Evolutionary conservation across 2,329 filamentous ascomycete species (phyloP).

Genomic region (Beauveria sp.): DNA sequence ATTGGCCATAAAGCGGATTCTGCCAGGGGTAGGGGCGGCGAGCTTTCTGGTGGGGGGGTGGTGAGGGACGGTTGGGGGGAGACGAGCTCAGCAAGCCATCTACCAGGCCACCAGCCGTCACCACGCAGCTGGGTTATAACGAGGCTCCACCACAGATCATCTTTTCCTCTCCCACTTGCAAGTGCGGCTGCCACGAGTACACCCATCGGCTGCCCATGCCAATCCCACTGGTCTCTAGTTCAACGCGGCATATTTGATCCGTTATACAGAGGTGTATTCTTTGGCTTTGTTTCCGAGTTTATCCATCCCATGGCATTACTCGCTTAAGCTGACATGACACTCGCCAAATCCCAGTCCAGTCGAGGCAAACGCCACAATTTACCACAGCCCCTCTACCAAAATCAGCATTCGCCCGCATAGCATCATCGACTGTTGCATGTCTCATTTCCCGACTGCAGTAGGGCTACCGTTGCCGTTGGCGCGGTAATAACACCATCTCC

Average conservation of each 20-base stretch:
- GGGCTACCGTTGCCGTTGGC: neutral
- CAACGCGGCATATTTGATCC: neutral
- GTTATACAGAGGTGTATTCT: neutral
- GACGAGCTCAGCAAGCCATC: neutral
- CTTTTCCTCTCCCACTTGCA: neutral
- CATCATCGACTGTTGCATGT: neutral
- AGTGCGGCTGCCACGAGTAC: neutral
- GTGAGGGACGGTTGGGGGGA: neutral
- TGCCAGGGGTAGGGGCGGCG: constrained; percentile 8
- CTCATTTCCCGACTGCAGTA: constrained; percentile 1
- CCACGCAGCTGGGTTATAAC: neutral
- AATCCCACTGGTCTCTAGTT: neutral
- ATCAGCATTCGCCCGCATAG: neutral
- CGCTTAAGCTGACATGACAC: neutral
- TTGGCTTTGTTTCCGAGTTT: neutral
- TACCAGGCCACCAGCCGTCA: neutral
- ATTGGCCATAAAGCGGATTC: constrained; percentile 8
- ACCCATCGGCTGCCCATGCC: neutral
- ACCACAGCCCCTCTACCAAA: neutral
- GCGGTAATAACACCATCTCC: constrained; percentile 2
- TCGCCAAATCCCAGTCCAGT: neutral
- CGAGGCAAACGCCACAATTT: constrained; percentile 4
- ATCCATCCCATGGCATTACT: neutral
- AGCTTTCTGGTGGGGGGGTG: constrained; percentile 8
- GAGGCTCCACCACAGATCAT: neutral